phyloP scores from a whole-genome alignment of 139 green algal genomes.

The Bryopsis sp. region DNA sequence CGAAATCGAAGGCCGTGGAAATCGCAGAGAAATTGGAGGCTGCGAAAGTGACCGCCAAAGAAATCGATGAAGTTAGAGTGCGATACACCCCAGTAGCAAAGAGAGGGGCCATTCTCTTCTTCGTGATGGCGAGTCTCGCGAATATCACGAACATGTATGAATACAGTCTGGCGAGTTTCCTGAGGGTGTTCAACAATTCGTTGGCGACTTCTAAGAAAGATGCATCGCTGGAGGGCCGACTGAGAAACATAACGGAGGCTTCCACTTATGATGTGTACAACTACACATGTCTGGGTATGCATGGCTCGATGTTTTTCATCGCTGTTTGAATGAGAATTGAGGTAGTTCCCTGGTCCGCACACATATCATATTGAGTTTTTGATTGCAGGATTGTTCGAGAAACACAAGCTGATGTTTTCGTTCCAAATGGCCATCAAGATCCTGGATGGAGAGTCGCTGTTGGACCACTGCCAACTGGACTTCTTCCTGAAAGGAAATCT shows the following conservation, averaged over 20 bases:
- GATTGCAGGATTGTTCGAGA: conserved; percentile 61
- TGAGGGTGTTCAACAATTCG: conserved; percentile 57
- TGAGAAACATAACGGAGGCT: conserved; percentile 64
- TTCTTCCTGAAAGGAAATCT: conserved; percentile 89
- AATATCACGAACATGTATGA: conserved; percentile 81
- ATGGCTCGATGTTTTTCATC: conserved; percentile 50
- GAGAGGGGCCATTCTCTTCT: conserved; percentile 73
- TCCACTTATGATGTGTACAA: conserved; percentile 72
- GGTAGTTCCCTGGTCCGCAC: not conserved
- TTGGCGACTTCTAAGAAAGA: conserved; percentile 18
- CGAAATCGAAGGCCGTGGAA: conserved; percentile 69
- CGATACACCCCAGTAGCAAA: conserved; percentile 61
- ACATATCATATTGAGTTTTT: not conserved
- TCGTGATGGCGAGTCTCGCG: conserved; percentile 57
- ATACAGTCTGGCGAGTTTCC: conserved; percentile 54
- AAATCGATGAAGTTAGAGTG: conserved; percentile 60
- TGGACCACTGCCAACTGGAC: conserved; percentile 58
- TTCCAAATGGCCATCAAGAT: conserved; percentile 78
- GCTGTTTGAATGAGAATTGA: not conserved
- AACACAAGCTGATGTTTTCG: conserved; percentile 72
- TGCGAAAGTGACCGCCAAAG: conserved; percentile 41
- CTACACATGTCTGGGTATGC: conserved; percentile 62
- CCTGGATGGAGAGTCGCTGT: conserved; percentile 44
- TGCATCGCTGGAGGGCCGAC: conserved; percentile 43
- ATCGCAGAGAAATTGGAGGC: conserved; percentile 66